phyloP scores from a whole-genome alignment of 2,329 filamentous ascomycete genomes.

The Hymenoscyphus infarciens region DNA sequence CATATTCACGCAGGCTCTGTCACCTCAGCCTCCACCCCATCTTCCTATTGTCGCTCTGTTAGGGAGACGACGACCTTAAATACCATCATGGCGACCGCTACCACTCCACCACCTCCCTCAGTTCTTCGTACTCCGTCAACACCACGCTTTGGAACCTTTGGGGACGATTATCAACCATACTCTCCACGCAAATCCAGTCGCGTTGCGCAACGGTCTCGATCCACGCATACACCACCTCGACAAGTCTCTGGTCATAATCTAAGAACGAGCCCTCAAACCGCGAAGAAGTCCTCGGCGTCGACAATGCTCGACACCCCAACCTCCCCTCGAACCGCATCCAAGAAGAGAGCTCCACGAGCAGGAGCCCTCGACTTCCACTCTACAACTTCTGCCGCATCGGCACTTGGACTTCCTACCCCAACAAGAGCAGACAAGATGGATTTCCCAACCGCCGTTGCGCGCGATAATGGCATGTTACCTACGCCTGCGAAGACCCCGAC shows the following conservation, averaged over 20 bases:
- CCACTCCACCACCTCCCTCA: conserved; percentile 58
- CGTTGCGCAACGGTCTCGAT: conserved; percentile 52
- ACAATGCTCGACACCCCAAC: conserved; percentile 19
- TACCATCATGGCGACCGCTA: conserved; percentile 31
- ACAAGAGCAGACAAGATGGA: conserved; percentile 27
- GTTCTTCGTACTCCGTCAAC: conserved; percentile 64
- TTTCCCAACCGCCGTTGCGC: conserved; percentile 18
- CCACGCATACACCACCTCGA: conserved; percentile 51
- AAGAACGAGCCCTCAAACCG: conserved; percentile 20
- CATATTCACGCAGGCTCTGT: background rate
- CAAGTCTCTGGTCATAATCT: conserved; percentile 29
- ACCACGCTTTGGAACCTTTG: conserved; percentile 59
- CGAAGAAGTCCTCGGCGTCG: conserved; percentile 25
- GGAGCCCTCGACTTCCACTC: conserved; percentile 44
- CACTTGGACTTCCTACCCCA: conserved; percentile 27
- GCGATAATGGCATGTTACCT: conserved; percentile 57
- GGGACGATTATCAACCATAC: conserved; percentile 69
- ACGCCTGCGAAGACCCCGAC: conserved; percentile 76
- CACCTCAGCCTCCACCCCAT: background rate
- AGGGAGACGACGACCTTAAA: background rate
- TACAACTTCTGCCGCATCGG: conserved; percentile 40
- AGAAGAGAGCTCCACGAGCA: conserved; percentile 38
- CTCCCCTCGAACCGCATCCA: conserved; percentile 30
- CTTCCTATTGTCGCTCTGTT: background rate
- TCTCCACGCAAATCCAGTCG: conserved; percentile 67